Evolutionary conservation across 2,329 filamentous ascomycete genomes (phyloP).

Genomic region (Teratosphaeria pseudoeucalypti): DNA sequence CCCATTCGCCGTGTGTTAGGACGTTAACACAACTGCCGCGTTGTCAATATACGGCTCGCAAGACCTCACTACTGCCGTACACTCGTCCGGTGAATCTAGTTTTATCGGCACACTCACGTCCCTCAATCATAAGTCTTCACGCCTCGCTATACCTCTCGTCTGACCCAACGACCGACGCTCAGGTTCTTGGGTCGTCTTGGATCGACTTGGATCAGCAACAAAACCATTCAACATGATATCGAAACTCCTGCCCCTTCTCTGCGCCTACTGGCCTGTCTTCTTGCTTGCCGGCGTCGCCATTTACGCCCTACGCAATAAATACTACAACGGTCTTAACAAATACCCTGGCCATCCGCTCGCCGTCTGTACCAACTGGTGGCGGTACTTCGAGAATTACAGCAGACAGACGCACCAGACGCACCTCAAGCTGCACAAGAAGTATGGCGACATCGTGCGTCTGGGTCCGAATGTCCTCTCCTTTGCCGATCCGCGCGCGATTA

Average conservation of each 20-base stretch:
- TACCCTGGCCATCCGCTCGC: conserved; percentile 66
- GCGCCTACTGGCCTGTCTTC: conserved; percentile 32
- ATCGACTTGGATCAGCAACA: background rate
- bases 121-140: background rate
- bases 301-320: conserved; percentile 36
- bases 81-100: background rate
- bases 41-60: background rate
- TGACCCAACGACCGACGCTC: background rate
- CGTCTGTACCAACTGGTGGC: conserved; percentile 62
- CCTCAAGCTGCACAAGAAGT: conserved; percentile 55
- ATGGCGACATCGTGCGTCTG: conserved; percentile 64
- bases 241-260: conserved; percentile 17
- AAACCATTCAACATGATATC: conserved; percentile 18
- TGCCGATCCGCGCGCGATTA: conserved; percentile 60
- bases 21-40: background rate
- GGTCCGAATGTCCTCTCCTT: conserved; percentile 68
- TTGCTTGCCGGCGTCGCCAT: conserved; percentile 23
- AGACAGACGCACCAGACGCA: conserved; percentile 58
- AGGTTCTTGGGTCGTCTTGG: background rate
- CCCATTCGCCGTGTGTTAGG: background rate
- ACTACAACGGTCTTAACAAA: conserved; percentile 50
- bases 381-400: conserved; percentile 57
- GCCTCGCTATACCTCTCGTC: background rate
- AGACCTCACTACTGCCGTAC: background rate
- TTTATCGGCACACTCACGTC: background rate